Base-by-base conservation (phyloP, 306 rosid genomes). In the Sindora glabra region DNA sequence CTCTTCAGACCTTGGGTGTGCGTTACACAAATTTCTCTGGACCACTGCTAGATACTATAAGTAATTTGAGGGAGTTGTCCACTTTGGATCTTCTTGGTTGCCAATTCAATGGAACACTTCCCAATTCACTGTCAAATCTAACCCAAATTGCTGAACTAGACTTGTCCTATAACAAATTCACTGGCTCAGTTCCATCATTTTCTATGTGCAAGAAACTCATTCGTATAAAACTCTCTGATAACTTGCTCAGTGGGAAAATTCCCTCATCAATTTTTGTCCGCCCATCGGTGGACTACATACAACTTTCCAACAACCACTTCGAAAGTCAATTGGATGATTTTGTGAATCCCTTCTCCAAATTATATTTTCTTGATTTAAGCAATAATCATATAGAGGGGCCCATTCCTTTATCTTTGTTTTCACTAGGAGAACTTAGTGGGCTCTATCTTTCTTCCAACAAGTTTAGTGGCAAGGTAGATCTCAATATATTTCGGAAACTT, bases 361-460 rank as follows among this genome's bases (percentile, higher is more conserved):
- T 64, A 7, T 1, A 70, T 18, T 34, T 48, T 4, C 68, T 81
- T 17, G 81, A 73, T 57, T 67, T 84, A 48, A 51, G 60, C 13
- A 13, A 36, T 46, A 84, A 84, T 48, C 56, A 46, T 0, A 29
- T 77, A 26, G 64, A 32, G 56, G 87, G 91, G 12, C 52, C 37
- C 0, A 46, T 85, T 41, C 88, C 83, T 0, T 0, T 0, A 22
- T 71, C 57, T 1, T 10, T 81, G 47, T 51, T 58, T 2, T 14
- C 55, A 5, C 60, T 81, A 5, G 7, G 0, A 56, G 16, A 17
- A 2, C 62, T 65, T 27, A 5, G n/a, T 7, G 39, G 4, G 5
- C 70, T 65, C 16, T 33, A 26, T 7, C 53, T 84, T 16, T 32
- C 90, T 38, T 40, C 56, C 15, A 80, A 83, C 78, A 52, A 77